Conservation (phyloP, 2,329 filamentous ascomycete species). For the Exophiala dermatitidis region DNA sequence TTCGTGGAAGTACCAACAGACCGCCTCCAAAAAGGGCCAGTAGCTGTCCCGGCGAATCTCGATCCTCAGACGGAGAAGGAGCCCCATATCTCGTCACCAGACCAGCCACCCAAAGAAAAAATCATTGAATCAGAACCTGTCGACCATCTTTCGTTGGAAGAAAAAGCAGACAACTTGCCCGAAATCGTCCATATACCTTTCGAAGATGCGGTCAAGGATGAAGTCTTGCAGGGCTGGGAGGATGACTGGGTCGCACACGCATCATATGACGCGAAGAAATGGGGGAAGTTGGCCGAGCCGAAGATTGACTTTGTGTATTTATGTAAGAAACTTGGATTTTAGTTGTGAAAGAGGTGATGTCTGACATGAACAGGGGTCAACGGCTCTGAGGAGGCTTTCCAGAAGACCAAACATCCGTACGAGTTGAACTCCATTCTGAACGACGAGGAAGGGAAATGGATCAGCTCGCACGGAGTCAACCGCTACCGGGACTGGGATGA, state of each 20-base stretch:
- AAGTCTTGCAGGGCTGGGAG: constrained; percentile 20
- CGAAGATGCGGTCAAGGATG: constrained; percentile 16
- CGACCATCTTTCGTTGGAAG: constrained; percentile 13
- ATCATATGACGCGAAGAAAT: constrained; percentile 14
- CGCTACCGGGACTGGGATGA: constrained; percentile 23
- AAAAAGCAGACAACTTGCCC: constrained; percentile 15
- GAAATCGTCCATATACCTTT: constrained; percentile 19
- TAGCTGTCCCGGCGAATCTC: constrained; percentile 10
- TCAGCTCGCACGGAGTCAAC: constrained; percentile 18
- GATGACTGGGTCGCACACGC: constrained; percentile 18
- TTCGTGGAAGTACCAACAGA: neutral
- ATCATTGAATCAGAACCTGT: constrained; percentile 1
- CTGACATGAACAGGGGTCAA: constrained; percentile 15
- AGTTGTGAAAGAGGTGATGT: neutral
- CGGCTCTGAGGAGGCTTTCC: constrained; percentile 18
- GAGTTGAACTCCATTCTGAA: constrained; percentile 18
- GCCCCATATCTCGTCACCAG: neutral
- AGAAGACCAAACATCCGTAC: constrained; percentile 13
- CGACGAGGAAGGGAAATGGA: constrained; percentile 18
- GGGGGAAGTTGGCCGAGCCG: constrained; percentile 15
- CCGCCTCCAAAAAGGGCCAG: constrained; percentile 7
- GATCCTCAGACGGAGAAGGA: constrained; percentile 3
- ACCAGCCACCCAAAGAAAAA: constrained; percentile 4
- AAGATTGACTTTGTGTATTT: constrained; percentile 23
- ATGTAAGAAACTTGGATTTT: constrained; percentile 1